Evolutionary conservation across 73 alveolate genomes (phyloP).

Genomic region (Tetrahymena elliotti): DNA sequence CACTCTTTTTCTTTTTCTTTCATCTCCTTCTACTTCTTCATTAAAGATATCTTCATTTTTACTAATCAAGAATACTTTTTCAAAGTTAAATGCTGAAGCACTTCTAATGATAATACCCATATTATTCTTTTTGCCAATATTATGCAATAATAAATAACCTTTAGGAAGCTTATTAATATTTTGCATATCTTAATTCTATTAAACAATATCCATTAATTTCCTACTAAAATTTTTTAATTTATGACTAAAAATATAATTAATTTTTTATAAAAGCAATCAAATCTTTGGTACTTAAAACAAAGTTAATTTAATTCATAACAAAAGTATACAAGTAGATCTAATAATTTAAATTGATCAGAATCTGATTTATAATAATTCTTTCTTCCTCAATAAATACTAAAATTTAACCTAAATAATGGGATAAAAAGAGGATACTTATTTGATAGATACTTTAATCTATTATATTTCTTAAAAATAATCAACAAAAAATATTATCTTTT

Average conservation of each 20-base stretch:
- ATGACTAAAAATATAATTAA: neutral
- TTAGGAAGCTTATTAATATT: neutral
- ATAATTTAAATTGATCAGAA: neutral
- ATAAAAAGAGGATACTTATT: neutral
- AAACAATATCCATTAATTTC: neutral
- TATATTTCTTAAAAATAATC: no score
- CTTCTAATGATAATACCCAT: conserved; percentile 9
- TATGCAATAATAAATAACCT: neutral
- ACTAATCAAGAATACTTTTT: conserved; percentile 23
- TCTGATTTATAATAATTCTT: neutral
- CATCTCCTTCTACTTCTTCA: conserved; percentile 16
- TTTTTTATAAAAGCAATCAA: neutral
- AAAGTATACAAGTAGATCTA: neutral
- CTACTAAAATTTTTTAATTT: neutral
- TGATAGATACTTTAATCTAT: neutral
- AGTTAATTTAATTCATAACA: neutral
- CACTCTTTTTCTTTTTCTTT: neutral
- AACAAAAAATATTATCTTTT: no score
- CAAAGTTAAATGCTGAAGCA: conserved; percentile 25
- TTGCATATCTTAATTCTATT: neutral
- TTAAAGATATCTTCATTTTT: neutral
- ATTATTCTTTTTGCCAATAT: neutral
- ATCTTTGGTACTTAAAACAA: neutral
- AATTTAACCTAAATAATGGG: neutral
- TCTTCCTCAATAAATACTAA: neutral